Evolutionary conservation across 352 stramenopile species (phyloP).

Genomic region (Aphanomyces cochlioides): DNA sequence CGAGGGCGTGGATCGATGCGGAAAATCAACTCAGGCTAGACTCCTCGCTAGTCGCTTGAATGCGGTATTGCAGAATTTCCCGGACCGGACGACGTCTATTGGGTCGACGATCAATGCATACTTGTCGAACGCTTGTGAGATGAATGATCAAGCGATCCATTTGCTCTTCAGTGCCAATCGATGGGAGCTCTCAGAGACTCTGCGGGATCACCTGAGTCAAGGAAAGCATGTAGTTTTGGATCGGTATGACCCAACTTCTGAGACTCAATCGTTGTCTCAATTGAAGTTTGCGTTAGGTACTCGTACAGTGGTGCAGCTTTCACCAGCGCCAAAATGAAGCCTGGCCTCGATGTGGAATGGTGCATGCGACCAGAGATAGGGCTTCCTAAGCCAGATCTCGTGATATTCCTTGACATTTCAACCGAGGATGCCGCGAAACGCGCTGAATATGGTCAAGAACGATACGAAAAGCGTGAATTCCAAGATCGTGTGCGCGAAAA

Average conservation of each 20-base stretch:
- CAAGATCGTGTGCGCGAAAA: slow-evolving; percentile 82
- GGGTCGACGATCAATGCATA: slow-evolving; percentile 97
- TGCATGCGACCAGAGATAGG: slow-evolving; percentile 96
- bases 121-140: slow-evolving; percentile 78
- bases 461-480: slow-evolving; percentile 88
- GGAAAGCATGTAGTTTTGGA: slow-evolving; percentile 95
- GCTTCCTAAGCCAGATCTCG: slow-evolving; percentile 93
- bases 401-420: slow-evolving; percentile 97
- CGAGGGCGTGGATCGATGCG: slow-evolving; percentile 98
- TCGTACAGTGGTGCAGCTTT: slow-evolving; percentile 98
- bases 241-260: slow-evolving; percentile 66
- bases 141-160: slow-evolving; percentile 98
- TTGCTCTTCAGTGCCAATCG: slow-evolving; percentile 99
- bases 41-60: slow-evolving; percentile 73
- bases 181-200: slow-evolving; percentile 91
- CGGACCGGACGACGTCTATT: slow-evolving; percentile 87
- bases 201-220: slow-evolving; percentile 58
- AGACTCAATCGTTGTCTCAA: too few species aligned
- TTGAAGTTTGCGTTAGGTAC: slow-evolving; percentile 31
- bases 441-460: slow-evolving; percentile 91
- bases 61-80: slow-evolving; percentile 64
- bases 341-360: slow-evolving; percentile 93
- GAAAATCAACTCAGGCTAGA: slow-evolving; percentile 99
- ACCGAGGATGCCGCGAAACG: slow-evolving; percentile 85
- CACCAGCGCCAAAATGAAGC: slow-evolving; percentile 89